Percentiles rank a stretch among this genome's conserved stretches.
Evolutionary conservation across 352 stramenopile genomes (phyloP).

Genomic region (Aphanomyces astaci): DNA sequence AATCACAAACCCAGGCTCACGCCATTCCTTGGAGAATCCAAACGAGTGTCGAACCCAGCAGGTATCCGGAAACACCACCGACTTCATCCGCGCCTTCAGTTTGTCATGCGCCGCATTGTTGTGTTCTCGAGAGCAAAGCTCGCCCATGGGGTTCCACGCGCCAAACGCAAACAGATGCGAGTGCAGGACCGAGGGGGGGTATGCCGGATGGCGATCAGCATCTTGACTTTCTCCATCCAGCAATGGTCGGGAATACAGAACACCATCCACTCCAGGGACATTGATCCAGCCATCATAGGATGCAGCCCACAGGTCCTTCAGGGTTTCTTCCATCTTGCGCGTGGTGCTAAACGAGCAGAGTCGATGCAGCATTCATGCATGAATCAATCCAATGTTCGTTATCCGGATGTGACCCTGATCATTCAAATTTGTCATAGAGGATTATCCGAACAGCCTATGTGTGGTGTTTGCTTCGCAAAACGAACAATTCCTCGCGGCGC

Average conservation of each 20-base stretch:
- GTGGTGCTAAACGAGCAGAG: not conserved
- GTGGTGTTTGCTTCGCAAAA: conserved; percentile 19
- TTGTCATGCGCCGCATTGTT: conserved; percentile 4
- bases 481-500: conserved; percentile 3
- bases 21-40: conserved; percentile 10
- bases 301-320: conserved; percentile 5
- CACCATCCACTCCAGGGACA: not conserved
- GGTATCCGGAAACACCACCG: not conserved
- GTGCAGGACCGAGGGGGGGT: conserved; percentile 1
- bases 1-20: conserved; percentile 7
- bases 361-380: not conserved
- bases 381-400: not conserved
- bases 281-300: conserved; percentile 16
- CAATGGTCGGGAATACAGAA: conserved; percentile 5
- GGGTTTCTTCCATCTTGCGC: not conserved
- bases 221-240: not conserved
- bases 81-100: not conserved
- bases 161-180: conserved; percentile 10
- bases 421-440: not conserved
- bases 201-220: not conserved
- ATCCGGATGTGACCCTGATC: not conserved
- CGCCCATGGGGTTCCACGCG: conserved; percentile 15
- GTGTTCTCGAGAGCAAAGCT: not conserved
- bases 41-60: conserved; percentile 8
- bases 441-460: conserved; percentile 19